Percentiles rank a stretch among this genome's conserved stretches.
phyloP scores from a whole-genome alignment of 805 yeast genomes.

The Starmerella floris region DNA sequence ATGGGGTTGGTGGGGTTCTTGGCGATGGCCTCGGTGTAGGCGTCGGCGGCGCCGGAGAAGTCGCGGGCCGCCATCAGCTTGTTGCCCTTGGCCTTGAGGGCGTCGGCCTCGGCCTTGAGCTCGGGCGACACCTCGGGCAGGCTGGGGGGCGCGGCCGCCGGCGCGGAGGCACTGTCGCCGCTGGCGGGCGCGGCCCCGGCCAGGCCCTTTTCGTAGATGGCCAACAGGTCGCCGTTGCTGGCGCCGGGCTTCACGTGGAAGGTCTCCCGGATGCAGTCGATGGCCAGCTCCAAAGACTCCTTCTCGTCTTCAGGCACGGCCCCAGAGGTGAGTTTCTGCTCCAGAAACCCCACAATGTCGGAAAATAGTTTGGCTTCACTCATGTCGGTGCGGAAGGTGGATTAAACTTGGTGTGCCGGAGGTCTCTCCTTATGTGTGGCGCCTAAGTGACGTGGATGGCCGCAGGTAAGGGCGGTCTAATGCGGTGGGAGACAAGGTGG shows the following conservation, averaged over 20 bases:
- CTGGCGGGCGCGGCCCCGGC: conserved; percentile 3
- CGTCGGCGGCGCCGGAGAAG: conserved; percentile 54
- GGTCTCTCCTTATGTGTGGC: no score
- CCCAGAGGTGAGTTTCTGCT: conserved; percentile 43
- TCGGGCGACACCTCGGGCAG: conserved; percentile 26
- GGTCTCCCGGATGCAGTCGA: conserved; percentile 83
- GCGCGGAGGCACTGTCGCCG: not conserved
- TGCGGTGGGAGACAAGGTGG: no score
- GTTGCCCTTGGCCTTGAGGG: conserved; percentile 75
- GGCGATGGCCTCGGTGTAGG: conserved; percentile 69
- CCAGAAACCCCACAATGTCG: conserved; percentile 53
- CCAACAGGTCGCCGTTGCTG: conserved; percentile 18
- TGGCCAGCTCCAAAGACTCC: conserved; percentile 86
- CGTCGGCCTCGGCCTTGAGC: conserved; percentile 67
- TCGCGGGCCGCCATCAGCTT: conserved; percentile 69
- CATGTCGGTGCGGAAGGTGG: conserved; percentile 10
- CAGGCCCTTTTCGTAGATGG: conserved; percentile 12
- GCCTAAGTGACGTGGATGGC: no score
- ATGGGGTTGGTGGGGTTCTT: conserved; percentile 63
- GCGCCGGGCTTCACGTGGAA: conserved; percentile 45
- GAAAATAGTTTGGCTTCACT: conserved; percentile 36
- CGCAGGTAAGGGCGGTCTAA: no score
- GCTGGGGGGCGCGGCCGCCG: conserved; percentile 20
- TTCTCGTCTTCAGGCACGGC: conserved; percentile 61
- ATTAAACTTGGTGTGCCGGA: not conserved